phyloP scores from a whole-genome alignment of 148 eudicot species.

The Tetragonia tetragonoides region DNA sequence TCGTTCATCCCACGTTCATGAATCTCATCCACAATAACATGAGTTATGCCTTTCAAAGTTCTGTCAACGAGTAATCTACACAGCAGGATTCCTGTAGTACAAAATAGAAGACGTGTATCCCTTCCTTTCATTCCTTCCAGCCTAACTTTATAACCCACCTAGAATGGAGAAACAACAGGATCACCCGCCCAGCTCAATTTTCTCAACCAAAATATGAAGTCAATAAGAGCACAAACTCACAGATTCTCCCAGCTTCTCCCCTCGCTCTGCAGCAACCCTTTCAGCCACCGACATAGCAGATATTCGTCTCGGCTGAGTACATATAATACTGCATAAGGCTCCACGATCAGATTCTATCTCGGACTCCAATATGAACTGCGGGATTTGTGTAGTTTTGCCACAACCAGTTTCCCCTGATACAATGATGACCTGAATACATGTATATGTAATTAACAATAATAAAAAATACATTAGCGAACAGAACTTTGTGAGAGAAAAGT shows the following conservation, averaged over 20 bases:
- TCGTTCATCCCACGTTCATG: slow-evolving; percentile 99
- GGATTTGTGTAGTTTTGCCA: slow-evolving; percentile 98
- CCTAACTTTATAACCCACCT: slow-evolving; percentile 99
- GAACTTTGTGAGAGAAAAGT: not conserved
- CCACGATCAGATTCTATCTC: slow-evolving; percentile 81
- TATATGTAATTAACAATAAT: not conserved
- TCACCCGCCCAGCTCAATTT: not conserved
- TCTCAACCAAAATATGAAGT: not conserved
- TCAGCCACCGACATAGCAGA: slow-evolving; percentile 98
- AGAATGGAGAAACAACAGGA: slow-evolving; percentile 20
- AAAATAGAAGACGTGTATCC: slow-evolving; percentile 91
- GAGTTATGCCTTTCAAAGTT: slow-evolving; percentile 85
- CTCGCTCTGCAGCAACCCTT: slow-evolving; percentile 93
- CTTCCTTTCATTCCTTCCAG: slow-evolving; percentile 96
- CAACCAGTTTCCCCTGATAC: slow-evolving; percentile 99
- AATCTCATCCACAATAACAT: slow-evolving; percentile 94
- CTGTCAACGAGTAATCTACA: slow-evolving; percentile 88
- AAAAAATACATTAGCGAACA: not conserved
- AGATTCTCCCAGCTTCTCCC: slow-evolving; percentile 92
- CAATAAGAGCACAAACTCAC: slow-evolving; percentile 49
- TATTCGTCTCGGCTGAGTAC: slow-evolving; percentile 97
- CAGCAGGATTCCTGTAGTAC: slow-evolving; percentile 95
- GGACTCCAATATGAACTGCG: slow-evolving; percentile 93
- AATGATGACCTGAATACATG: slow-evolving; percentile 65
- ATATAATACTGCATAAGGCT: slow-evolving; percentile 71